Percentiles rank a stretch among this genome's conserved stretches.
These are phyloP conservation scores for Xylariaceae sp. DNA, from an alignment of 2,329 filamentous ascomycete species.

Conservation along the genomic window DNA sequence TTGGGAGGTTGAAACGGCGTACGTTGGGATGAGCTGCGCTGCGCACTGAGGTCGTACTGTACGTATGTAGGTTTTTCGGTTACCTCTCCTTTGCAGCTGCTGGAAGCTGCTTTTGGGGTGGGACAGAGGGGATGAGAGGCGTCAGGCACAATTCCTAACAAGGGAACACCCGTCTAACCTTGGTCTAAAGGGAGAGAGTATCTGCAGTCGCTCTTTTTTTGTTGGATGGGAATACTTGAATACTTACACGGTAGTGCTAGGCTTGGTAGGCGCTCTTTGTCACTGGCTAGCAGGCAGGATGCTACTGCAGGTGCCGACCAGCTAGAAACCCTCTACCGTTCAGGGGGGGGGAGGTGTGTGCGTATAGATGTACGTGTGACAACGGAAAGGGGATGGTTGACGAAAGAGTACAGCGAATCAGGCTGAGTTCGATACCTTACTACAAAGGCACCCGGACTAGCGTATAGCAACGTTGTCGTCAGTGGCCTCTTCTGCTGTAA, in stretches of 20 bases:
- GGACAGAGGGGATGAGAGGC: constrained; percentile 4
- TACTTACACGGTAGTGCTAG: background rate
- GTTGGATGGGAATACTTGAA: background rate
- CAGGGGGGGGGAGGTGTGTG: constrained; percentile 1
- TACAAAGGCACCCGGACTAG: background rate
- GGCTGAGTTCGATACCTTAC: constrained; percentile 4
- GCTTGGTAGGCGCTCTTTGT: background rate
- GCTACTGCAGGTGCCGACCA: background rate
- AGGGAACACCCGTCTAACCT: constrained; percentile 6
- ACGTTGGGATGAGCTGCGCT: constrained; percentile 25
- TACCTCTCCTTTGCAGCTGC: constrained; percentile 13
- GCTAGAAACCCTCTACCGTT: background rate
- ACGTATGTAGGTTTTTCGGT: constrained; percentile 6
- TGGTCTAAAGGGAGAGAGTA: constrained; percentile 1
- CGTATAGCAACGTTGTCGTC: too few relatives aligned
- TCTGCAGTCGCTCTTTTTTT: background rate
- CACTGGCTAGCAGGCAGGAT: too few relatives aligned
- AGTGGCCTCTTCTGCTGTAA: too few relatives aligned
- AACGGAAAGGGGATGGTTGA: constrained; percentile 16
- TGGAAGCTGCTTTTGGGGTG: constrained; percentile 12
- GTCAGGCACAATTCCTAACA: constrained; percentile 7
- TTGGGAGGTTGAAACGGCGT: constrained; percentile 38
- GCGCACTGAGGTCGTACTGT: constrained; percentile 2
- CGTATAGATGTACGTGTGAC: background rate
- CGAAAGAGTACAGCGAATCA: constrained; percentile 8